Base-by-base conservation (phyloP, 1,284 basidiomycete genomes). In the Ceratobasidium sp. region DNA sequence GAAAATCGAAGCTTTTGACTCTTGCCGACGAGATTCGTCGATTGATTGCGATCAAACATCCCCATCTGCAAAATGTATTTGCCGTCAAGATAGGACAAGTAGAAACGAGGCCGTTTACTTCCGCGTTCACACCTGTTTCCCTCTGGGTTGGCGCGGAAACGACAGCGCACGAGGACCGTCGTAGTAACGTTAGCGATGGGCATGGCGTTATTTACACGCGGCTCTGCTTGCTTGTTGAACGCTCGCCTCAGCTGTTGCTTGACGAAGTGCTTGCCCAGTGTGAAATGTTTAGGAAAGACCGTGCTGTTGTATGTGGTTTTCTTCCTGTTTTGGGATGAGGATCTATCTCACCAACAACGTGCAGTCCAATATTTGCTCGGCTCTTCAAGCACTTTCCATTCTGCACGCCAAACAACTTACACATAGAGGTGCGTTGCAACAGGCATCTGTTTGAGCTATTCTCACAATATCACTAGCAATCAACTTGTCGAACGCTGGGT, bases 211-310 rank as follows among this genome's bases (percentile, higher is more conserved):
- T 48, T 51, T 71, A 60, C 25, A 71, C 49, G 54, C 28, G 69
- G 8, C 69, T 71, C 18, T 71, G 69, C 25, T 28, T 71, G 38
- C 69, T 71, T 18, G 56, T 61, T n/a, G 69, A 70, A 21, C 69
- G 69, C 33, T 71, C 69, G n/a, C 69, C 69, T 30, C 69, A 71
- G 58, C 33, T 71, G 28, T 14, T 42, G 23, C 44, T 71, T 23
- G 69, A 61, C 6, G 69, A 71, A 23, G 36, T 71, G 33, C 36
- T 71, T 14, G 69, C 69, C 14, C 69, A 71, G 18, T 71, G 69
- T n/a, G 69, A 71, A n/a, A 48, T 9, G 14, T 30, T 71, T 25
- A 48, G 49, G 25, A 71, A 71, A 38, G 69, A 71, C 36, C 69
- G 69, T 11, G 69, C 69, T 38, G 60, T 71, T 28, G 69, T 71